These are phyloP conservation scores for Tetrapisispora pingtungensis DNA, from an alignment of 805 yeast genomes.

Conservation along the genomic window DNA sequence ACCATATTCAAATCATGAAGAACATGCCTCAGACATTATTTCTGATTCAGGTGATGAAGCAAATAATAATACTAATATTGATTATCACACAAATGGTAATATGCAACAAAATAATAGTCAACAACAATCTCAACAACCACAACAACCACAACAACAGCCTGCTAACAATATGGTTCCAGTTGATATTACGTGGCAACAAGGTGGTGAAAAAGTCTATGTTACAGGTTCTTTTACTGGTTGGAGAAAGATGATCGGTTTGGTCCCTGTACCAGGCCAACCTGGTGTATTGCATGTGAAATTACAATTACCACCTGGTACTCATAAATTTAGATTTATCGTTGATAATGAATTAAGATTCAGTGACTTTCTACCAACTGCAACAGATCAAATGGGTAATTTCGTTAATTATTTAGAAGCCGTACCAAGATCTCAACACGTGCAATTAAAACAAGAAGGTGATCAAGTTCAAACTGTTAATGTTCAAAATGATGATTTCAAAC, in stretches of 20 bases:
- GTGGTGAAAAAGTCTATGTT: conserved; percentile 91
- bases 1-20: conserved; percentile 30
- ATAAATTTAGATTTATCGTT: conserved; percentile 84
- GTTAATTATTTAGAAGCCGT: conserved; percentile 81
- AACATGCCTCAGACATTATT: conserved; percentile 10
- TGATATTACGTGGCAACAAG: conserved; percentile 86
- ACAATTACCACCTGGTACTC: conserved; percentile 83
- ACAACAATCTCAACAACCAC: conserved; percentile 3
- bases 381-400: conserved; percentile 93
- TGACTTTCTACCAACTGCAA: conserved; percentile 88
- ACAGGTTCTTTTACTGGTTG: conserved; percentile 98
- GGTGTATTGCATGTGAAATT: conserved; percentile 51
- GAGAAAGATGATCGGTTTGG: conserved; percentile 92
- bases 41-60: conserved; percentile 10
- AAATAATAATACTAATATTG: not conserved
- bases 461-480: not conserved
- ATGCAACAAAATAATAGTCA: too few species aligned
- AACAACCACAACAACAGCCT: conserved; percentile 3
- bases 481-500: not conserved
- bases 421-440: conserved; percentile 21
- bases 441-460: not conserved
- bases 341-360: conserved; percentile 87
- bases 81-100: not conserved
- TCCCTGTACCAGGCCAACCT: conserved; percentile 30
- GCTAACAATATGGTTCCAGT: conserved; percentile 35